Conservation (phyloP, 164 flowering plant species). For the Stephania cephalantha region DNA sequence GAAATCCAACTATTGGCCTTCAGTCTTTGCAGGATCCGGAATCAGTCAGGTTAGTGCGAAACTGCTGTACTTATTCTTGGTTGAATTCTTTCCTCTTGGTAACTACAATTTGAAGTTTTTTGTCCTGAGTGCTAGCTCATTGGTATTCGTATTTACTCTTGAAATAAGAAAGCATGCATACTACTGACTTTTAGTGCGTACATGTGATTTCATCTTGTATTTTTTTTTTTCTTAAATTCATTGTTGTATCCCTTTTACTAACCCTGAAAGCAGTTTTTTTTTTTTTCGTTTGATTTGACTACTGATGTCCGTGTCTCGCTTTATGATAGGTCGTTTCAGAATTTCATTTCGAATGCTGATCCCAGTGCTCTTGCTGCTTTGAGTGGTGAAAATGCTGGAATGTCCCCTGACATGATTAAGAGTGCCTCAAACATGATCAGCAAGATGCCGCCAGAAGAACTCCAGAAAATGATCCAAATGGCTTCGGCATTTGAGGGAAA, state of each 20-base stretch:
- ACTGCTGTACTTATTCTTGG: neutral
- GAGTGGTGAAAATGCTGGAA: constrained; percentile 40
- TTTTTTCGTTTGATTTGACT: neutral
- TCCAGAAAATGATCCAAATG: constrained; percentile 62
- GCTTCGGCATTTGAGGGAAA: constrained; percentile 66
- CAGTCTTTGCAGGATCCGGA: constrained; percentile 59
- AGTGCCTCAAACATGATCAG: constrained; percentile 62
- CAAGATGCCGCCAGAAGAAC: constrained; percentile 81
- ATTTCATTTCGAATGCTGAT: constrained; percentile 62
- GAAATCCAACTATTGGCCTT: constrained; percentile 25
- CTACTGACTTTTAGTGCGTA: neutral
- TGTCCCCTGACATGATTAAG: constrained; percentile 70
- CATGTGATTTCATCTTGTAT: neutral
- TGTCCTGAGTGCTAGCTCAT: neutral
- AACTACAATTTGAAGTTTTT: neutral
- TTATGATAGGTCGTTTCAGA: constrained; percentile 65
- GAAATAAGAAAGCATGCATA: too few relatives aligned
- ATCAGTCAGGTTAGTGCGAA: constrained; percentile 51
- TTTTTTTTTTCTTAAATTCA: neutral
- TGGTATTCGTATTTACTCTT: neutral
- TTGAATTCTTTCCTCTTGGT: neutral
- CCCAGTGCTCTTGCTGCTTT: constrained; percentile 57
- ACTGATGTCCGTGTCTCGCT: constrained; percentile 1
- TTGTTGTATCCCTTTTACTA: neutral
- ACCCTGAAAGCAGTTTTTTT: neutral